These are phyloP conservation scores for Naganishia vaughanmartiniae DNA, from an alignment of 768 basidiomycete genomes.

Conservation along the genomic window DNA sequence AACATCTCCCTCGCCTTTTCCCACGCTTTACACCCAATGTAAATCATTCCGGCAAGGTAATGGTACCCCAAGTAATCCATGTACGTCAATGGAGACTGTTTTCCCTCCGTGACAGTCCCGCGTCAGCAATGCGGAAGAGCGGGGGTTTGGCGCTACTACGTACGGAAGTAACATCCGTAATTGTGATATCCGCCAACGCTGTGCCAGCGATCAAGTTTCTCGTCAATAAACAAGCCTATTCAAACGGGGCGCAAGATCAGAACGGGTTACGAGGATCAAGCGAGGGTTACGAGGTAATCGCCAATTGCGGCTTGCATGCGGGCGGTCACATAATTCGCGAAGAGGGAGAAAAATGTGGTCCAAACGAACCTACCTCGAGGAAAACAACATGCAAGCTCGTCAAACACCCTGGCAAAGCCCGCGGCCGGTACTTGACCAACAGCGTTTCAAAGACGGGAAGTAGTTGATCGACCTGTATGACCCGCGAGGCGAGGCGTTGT, in stretches of 20 bases:
- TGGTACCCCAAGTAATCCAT: constrained; percentile 29
- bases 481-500: neutral
- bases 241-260: neutral
- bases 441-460: neutral
- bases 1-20: constrained; percentile 28
- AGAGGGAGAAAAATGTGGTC: neutral
- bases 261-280: too few relatives aligned
- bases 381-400: neutral
- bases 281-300: too few relatives aligned
- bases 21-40: constrained; percentile 18
- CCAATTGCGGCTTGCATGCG: too few relatives aligned
- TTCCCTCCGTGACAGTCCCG: neutral
- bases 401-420: neutral
- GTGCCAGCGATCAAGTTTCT: neutral
- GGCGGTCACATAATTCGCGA: too few relatives aligned
- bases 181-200: neutral
- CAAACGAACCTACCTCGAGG: neutral
- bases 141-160: neutral
- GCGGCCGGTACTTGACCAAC: neutral
- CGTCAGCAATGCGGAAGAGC: neutral
- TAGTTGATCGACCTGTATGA: neutral
- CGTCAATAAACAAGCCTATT: constrained; percentile 1
- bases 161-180: constrained; percentile 11
- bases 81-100: constrained; percentile 8
- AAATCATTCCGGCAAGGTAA: constrained; percentile 23